phyloP scores from a whole-genome alignment of 106 monocot species.

The Phalaenopsis equestris region DNA sequence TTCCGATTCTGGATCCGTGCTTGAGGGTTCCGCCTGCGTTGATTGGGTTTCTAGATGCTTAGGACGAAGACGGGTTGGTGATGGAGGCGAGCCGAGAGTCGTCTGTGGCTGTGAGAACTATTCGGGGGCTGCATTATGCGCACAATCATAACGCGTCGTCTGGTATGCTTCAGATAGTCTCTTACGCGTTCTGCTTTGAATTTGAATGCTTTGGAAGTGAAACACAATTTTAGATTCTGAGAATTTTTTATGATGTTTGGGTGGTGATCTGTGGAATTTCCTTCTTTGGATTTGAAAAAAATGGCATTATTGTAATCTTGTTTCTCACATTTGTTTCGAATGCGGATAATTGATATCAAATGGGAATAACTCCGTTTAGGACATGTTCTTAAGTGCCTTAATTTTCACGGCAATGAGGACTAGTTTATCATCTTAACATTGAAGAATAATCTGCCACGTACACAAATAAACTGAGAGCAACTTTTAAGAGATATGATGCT shows the following conservation, averaged over 20 bases:
- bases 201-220: neutral
- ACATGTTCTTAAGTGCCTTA: too few species aligned
- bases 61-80: neutral
- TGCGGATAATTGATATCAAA: neutral
- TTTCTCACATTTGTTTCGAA: conserved; percentile 1
- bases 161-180: neutral
- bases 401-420: too few species aligned
- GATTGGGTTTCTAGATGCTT: conserved; percentile 5
- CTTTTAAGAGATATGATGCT: too few species aligned
- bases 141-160: conserved; percentile 8
- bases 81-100: conserved; percentile 56
- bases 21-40: neutral
- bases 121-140: conserved; percentile 42
- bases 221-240: neutral
- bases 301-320: neutral
- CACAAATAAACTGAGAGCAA: too few species aligned
- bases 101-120: conserved; percentile 66
- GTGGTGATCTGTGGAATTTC: neutral
- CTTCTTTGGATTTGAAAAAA: neutral
- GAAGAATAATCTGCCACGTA: too few species aligned
- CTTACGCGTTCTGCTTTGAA: neutral
- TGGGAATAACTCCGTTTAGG: too few species aligned
- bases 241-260: neutral
- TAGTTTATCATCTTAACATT: too few species aligned
- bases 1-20: conserved; percentile 6